Conservation (phyloP, 2,329 filamentous ascomycete species). For the Scorias spongiosa region DNA sequence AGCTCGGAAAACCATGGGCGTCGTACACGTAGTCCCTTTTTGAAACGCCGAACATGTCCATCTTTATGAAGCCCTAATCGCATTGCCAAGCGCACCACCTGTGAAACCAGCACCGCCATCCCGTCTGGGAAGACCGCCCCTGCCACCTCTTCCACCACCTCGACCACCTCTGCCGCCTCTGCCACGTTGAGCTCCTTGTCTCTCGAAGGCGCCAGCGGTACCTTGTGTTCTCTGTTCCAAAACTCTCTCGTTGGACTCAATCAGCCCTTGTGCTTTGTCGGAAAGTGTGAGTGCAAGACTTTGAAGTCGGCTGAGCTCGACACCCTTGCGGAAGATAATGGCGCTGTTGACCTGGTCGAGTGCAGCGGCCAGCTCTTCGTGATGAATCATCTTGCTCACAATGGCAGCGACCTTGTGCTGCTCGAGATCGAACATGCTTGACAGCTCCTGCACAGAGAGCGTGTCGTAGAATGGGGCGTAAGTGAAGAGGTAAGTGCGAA, state of each 20-base stretch:
- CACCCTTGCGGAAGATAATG: conserved; percentile 98
- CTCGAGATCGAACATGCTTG: conserved; percentile 89
- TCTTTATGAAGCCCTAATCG: conserved; percentile 31
- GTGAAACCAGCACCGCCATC: conserved; percentile 72
- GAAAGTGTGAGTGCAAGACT: conserved; percentile 84
- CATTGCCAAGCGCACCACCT: conserved; percentile 56
- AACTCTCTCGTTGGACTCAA: conserved; percentile 94
- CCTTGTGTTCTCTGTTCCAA: conserved; percentile 95
- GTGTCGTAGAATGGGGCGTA: conserved; percentile 99
- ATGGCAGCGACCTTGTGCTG: conserved; percentile 84
- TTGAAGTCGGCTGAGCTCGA: conserved; percentile 91
- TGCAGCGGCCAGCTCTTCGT: conserved; percentile 91
- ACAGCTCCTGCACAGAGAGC: conserved; percentile 68
- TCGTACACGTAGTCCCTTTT: neutral
- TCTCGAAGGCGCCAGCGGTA: conserved; percentile 86
- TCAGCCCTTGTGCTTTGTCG: conserved; percentile 90
- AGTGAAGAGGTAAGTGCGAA: conserved; percentile 96
- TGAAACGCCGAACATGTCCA: neutral
- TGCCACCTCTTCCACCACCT: conserved; percentile 43
- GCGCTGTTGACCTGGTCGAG: conserved; percentile 95
- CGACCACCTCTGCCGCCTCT: conserved; percentile 43
- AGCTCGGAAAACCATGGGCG: no score
- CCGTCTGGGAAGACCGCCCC: conserved; percentile 43
- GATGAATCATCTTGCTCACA: conserved; percentile 98
- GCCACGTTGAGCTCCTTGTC: conserved; percentile 65